Evolutionary conservation across 2,329 filamentous ascomycete genomes (phyloP), one percentile per base, ranked within the genome.

Genomic region (Cladophialophora bantiana): DNA sequence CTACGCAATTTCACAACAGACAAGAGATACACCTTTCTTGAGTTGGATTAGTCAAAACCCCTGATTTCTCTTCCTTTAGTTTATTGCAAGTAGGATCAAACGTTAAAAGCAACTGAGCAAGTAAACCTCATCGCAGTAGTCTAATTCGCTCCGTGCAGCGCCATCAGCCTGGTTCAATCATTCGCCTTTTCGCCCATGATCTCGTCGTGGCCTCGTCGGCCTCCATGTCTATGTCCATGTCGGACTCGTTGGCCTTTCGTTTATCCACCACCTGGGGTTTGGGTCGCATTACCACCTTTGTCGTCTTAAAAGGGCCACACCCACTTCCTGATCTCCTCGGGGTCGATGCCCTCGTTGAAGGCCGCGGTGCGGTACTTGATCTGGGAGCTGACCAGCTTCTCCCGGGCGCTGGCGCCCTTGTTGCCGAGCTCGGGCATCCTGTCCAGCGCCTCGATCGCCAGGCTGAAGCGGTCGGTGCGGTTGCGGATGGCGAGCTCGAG

Each of bases 401-500:
- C 89, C 31, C 90, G 80, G 0, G 88, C 86, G 0, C 83, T 79
- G 0, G 87, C 80, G 1, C 87, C 90, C 62, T 82, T 85, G 79
- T 92, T 92, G 15, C 85, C 84, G 36, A 93, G 79, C 1, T 79
- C 77, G 7, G 83, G 81, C 73, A 92, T 85, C 69, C 86, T 84
- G 73, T 93, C 90, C 66, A 94, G 90, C 13, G 90, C 91, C 73
- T 90, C 87, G 68, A 94, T 92, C 9, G 91, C 90, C 42, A 94
- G 79, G 72, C 88, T 91, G 80, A 90, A 94, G 34, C 91, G 85
- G 79, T 94, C 91, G 0, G 90, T 91, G 73, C 89, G 84, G 79
- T 94, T 94, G 67, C 90, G 84, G 75, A 93, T 91, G 34, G 90
- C 90, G 70, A 94, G 81, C 79, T 93, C 90, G 20, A 93, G 86